Conservation (phyloP, 441 rosid species). For the Melastoma candidum region DNA sequence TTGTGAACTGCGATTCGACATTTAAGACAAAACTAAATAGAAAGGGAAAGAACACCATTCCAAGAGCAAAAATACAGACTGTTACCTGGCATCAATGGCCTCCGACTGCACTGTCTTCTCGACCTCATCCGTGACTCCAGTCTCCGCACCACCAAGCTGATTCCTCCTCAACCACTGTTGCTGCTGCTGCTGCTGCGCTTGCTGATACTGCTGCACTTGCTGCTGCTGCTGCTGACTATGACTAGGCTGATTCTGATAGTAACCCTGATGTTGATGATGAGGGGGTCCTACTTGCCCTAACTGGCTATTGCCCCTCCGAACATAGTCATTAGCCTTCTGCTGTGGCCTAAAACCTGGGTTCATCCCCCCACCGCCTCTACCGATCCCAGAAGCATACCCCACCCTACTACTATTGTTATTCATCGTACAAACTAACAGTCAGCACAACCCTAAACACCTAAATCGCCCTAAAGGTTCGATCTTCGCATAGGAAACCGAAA, state of each 20-base stretch:
- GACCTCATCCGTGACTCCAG: conserved; percentile 44
- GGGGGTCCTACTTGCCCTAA: conserved; percentile 15
- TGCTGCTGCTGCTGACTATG: conserved; percentile 6
- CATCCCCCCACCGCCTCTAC: conserved; percentile 56
- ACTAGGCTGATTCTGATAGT: conserved; percentile 5
- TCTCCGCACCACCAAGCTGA: conserved; percentile 37
- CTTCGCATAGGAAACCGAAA: too few relatives aligned
- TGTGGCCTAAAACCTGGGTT: conserved; percentile 59
- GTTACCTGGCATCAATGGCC: conserved; percentile 66
- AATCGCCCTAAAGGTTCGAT: too few relatives aligned
- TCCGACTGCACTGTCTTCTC: conserved; percentile 76
- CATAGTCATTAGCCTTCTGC: conserved; percentile 66
- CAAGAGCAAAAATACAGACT: too few relatives aligned
- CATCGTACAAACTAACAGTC: conserved; percentile 20
- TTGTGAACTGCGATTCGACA: conserved; percentile 37
- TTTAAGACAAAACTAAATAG: neutral
- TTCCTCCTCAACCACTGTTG: conserved; percentile 71
- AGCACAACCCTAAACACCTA: conserved; percentile 18
- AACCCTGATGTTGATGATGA: too few relatives aligned
- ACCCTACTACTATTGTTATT: conserved; percentile 47
- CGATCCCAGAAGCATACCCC: conserved; percentile 87
- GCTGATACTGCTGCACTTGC: conserved; percentile 30
- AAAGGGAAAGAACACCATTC: too few relatives aligned
- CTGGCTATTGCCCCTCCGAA: conserved; percentile 44
- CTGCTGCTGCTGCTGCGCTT: conserved; percentile 35